Conservation (phyloP, 257 asterid species). For the Nicotiana otophora region DNA sequence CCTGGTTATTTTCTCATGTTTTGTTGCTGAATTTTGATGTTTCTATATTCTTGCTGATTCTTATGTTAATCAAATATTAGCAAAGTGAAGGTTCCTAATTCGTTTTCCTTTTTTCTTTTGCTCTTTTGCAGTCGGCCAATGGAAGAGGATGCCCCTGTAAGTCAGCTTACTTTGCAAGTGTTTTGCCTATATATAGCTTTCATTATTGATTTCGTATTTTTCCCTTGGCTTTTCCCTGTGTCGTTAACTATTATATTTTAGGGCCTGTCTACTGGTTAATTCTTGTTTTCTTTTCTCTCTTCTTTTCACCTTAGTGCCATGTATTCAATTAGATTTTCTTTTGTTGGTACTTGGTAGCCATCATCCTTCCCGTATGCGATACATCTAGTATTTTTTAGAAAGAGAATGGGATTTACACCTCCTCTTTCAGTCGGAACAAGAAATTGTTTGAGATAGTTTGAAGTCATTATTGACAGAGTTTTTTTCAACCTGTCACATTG, state of each 20-base stretch:
- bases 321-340: not conserved
- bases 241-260: not conserved
- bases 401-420: not conserved
- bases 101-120: not conserved
- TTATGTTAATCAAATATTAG: not conserved
- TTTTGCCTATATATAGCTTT: not conserved
- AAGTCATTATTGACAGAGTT: not conserved
- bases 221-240: not conserved
- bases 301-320: not conserved
- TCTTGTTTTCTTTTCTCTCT: not conserved
- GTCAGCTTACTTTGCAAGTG: conserved; percentile 14
- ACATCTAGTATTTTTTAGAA: not conserved
- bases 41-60: not conserved
- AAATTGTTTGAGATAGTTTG: not conserved
- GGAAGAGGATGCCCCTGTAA: conserved; percentile 74
- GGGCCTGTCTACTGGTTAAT: not conserved
- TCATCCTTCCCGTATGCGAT: not conserved
- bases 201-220: not conserved
- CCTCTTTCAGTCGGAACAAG: not conserved
- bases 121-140: conserved; percentile 57
- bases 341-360: not conserved
- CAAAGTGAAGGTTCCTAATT: conserved; percentile 18
- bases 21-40: not conserved
- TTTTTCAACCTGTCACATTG: not conserved
- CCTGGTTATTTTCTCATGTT: not conserved